Percentiles rank a stretch among this genome's conserved stretches.
phyloP scores from a whole-genome alignment of 2,329 filamentous ascomycete genomes.

The Stagonosporopsis rhizophila region DNA sequence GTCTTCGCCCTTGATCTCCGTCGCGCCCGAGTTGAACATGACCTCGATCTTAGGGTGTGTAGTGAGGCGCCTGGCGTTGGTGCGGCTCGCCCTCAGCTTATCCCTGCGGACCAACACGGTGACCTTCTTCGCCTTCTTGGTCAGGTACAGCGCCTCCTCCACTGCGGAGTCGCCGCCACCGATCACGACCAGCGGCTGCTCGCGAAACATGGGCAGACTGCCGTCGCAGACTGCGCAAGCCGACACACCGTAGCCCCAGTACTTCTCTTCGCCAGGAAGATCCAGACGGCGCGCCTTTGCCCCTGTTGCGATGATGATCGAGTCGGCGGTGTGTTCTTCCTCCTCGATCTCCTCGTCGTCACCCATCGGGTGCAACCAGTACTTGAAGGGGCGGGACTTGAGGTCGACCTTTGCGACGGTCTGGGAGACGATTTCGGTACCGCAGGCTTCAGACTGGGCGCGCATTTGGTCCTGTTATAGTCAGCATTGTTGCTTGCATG shows the following conservation, averaged over 20 bases:
- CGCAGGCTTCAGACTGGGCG: conserved; percentile 87
- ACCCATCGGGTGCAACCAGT: conserved; percentile 76
- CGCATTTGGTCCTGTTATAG: conserved; percentile 79
- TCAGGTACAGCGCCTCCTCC: conserved; percentile 96
- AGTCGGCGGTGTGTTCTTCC: conserved; percentile 82
- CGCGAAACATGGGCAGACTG: conserved; percentile 94
- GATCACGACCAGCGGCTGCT: conserved; percentile 94
- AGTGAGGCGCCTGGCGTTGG: conserved; percentile 87
- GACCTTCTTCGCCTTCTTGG: conserved; percentile 95
- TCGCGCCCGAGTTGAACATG: conserved; percentile 80
- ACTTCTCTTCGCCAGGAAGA: conserved; percentile 88
- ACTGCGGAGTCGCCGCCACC: conserved; percentile 96
- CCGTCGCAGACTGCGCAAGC: conserved; percentile 98
- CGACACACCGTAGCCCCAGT: conserved; percentile 96
- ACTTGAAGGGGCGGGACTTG: conserved; percentile 83
- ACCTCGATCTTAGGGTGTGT: conserved; percentile 90
- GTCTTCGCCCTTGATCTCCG: conserved; percentile 83
- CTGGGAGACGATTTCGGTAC: conserved; percentile 91
- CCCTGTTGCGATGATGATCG: conserved; percentile 92
- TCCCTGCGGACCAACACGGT: conserved; percentile 91
- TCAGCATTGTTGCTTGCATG: conserved; percentile 18
- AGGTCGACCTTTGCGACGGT: conserved; percentile 91
- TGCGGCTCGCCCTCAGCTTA: conserved; percentile 83
- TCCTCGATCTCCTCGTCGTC: conserved; percentile 76
- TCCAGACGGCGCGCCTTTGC: conserved; percentile 86